Evolutionary conservation across 148 eudicot species (phyloP).

Genomic region (Diospyros lotus): DNA sequence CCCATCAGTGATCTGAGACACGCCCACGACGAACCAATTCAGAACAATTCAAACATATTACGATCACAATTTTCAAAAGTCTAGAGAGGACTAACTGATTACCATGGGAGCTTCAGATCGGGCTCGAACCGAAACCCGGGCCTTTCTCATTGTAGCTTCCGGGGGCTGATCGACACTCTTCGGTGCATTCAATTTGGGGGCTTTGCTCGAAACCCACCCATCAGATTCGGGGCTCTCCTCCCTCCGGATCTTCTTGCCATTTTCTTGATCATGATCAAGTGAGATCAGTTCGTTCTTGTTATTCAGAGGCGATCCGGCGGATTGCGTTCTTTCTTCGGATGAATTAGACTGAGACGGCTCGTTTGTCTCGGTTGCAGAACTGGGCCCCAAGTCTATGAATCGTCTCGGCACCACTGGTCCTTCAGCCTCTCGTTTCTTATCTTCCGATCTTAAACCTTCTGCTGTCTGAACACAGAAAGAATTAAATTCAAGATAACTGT

Average conservation of each 20-base stretch:
- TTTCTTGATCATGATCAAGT: slow-evolving; percentile 8
- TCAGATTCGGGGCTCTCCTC: slow-evolving; percentile 54
- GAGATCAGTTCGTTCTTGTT: slow-evolving; percentile 9
- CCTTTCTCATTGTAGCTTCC: slow-evolving; percentile 87
- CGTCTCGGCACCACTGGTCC: slow-evolving; percentile 43
- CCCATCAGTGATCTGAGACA: slow-evolving; percentile 55
- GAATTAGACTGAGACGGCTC: slow-evolving; percentile 44
- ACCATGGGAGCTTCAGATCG: slow-evolving; percentile 57
- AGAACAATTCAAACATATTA: neutral
- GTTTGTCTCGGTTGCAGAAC: slow-evolving; percentile 15
- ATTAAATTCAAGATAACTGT: neutral
- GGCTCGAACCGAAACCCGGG: slow-evolving; percentile 67
- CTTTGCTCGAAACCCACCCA: slow-evolving; percentile 59
- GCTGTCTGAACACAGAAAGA: neutral
- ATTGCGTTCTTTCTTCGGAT: slow-evolving; percentile 55
- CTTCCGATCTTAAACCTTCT: slow-evolving; percentile 28
- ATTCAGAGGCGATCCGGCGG: slow-evolving; percentile 44
- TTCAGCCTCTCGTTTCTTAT: slow-evolving; percentile 22
- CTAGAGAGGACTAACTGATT: neutral
- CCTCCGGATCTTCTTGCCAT: slow-evolving; percentile 24
- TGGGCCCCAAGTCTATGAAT: slow-evolving; percentile 47
- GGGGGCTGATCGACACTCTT: slow-evolving; percentile 36
- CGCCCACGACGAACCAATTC: neutral
- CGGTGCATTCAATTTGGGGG: slow-evolving; percentile 32
- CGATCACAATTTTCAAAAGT: neutral